Evolutionary conservation across 176 grass and related monocot genomes (phyloP), one percentile per base, ranked within the genome.

Genomic region (Aegilops longissima): DNA sequence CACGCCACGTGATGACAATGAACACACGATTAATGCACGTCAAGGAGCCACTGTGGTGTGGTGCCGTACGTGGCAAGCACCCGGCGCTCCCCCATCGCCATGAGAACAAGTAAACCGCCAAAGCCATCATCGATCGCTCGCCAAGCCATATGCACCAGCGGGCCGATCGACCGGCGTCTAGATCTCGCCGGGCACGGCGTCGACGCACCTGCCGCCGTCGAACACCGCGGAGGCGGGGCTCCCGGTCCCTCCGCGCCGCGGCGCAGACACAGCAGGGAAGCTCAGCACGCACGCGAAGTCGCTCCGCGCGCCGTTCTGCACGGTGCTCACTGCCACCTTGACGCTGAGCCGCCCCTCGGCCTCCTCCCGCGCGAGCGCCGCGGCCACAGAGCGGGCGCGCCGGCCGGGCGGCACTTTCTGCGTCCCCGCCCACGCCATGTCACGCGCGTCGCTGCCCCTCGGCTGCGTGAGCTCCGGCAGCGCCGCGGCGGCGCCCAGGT

Each of bases 271-370:
- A 3, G 76, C 13, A 10, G 87, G 73, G 76, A 84, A 80, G 82
- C n/a, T 77, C 56, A 80, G 17, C n/a, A 56, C 16, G 76, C 87
- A 89, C 30, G 87, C 87, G 30, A 89, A 84, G 76, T 80, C 82
- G 67, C 67, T 89, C 56, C 49, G 54, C 0, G 12, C 76, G 23
- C 76, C 76, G 66, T 80, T 45, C 87, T 84, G 81, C 56, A 61
- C 24, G 66, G 56, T 83, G 76, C 67, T 45, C 17, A 89, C 76
- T 0, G 23, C 76, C 12, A 89, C 56, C 87, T 42, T 89, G 13
- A 85, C 61, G 76, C 12, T 66, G 59, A 80, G 16, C 82, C 40
- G 66, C 11, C 44, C 82, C 23, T 9, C 33, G 12, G 68, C 76
- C 1, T 61, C 45, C 68, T 85, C 82, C 76, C 82, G 58, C 24